These are phyloP conservation scores for Puccinia polysora DNA, from an alignment of 1,284 basidiomycete genomes.

Conservation along the genomic window DNA sequence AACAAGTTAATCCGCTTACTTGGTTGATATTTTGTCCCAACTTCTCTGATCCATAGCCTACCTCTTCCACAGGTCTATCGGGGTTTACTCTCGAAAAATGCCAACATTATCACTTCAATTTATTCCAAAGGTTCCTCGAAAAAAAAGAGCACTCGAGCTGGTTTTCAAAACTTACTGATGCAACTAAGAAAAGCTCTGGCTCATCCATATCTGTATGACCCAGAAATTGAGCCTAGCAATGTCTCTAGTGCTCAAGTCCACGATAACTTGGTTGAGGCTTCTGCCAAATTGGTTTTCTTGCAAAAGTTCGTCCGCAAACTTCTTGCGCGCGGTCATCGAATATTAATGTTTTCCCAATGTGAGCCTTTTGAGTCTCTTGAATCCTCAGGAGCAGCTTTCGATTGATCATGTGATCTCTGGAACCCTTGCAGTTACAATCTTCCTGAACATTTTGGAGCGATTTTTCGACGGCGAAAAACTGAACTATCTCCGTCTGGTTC, in stretches of 20 bases:
- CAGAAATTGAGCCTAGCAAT: slow-evolving; percentile 37
- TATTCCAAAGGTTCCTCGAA: slow-evolving; percentile 44
- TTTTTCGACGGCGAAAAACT: slow-evolving; percentile 42
- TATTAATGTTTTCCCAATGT: slow-evolving; percentile 51
- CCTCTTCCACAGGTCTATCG: slow-evolving; percentile 32
- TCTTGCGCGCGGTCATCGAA: slow-evolving; percentile 49
- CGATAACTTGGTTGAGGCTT: slow-evolving; percentile 37
- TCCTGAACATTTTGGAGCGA: slow-evolving; percentile 40
- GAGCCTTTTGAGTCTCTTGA: slow-evolving; percentile 37
- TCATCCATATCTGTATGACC: slow-evolving; percentile 47
- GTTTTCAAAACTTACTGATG: slow-evolving; percentile 49
- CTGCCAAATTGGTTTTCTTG: slow-evolving; percentile 40
- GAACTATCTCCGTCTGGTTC: slow-evolving; percentile 33
- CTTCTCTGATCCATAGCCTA: no score
- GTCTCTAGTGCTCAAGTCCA: slow-evolving; percentile 32
- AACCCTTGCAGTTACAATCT: slow-evolving; percentile 24
- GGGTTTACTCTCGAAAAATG: slow-evolving; percentile 35
- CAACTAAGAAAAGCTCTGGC: slow-evolving; percentile 51
- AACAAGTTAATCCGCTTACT: slow-evolving; percentile 70
- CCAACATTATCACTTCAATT: slow-evolving; percentile 34
- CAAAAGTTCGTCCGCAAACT: slow-evolving; percentile 49
- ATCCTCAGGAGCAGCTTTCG: slow-evolving; percentile 24
- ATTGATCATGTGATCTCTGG: background rate
- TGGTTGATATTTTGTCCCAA: background rate
- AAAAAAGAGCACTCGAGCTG: slow-evolving; percentile 47